These are phyloP conservation scores for Leishmania mexicana DNA, from an alignment of 208 protist species.

Conservation along the genomic window DNA sequence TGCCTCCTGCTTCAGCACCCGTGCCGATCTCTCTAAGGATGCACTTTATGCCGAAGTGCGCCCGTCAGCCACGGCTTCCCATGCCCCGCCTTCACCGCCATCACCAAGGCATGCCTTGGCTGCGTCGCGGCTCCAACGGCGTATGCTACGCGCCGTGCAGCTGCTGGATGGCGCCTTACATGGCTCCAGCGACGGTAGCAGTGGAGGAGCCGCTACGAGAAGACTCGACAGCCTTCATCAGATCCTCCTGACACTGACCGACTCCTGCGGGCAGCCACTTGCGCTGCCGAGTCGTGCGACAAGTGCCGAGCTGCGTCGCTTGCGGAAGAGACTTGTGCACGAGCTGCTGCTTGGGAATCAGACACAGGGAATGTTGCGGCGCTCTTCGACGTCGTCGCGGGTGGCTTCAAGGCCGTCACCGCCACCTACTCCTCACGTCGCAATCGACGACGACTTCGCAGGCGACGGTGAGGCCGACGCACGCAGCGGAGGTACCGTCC, in stretches of 20 bases:
- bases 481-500: neutral
- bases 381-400: neutral
- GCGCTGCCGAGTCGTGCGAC: neutral
- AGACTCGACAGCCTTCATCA: neutral
- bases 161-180: slow-evolving; percentile 1
- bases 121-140: neutral
- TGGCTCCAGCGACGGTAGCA: neutral
- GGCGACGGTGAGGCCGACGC: neutral
- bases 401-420: neutral
- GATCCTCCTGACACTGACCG: neutral
- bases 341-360: neutral
- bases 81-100: neutral
- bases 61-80: neutral
- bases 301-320: neutral
- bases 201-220: neutral
- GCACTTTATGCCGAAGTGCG: neutral
- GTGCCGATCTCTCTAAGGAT: neutral
- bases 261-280: neutral
- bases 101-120: neutral
- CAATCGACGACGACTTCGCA: neutral
- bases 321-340: slow-evolving; percentile 5
- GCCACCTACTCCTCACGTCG: neutral
- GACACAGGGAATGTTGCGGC: neutral
- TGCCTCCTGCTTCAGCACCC: neutral
- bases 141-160: neutral